Percentiles rank a stretch among this genome's conserved stretches.
These are phyloP conservation scores for Raddia guianensis DNA, from an alignment of 176 grass and related monocot genomes.

Conservation along the genomic window DNA sequence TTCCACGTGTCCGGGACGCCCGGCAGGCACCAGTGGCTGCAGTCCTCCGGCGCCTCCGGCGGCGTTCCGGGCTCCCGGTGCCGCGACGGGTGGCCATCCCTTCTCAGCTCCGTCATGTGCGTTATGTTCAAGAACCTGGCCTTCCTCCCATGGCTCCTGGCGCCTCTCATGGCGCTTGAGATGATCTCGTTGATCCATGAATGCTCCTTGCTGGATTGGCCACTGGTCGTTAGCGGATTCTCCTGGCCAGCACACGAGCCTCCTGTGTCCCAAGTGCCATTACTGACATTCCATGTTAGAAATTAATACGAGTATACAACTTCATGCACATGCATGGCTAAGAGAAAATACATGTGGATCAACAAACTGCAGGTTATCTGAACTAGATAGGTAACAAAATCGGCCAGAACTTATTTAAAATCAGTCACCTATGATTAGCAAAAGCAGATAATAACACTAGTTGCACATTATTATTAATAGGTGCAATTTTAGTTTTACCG, in stretches of 20 bases:
- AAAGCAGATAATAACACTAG: too few species aligned
- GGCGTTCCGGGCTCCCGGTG: slow-evolving; percentile 41
- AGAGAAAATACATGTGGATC: too few species aligned
- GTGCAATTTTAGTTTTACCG: too few species aligned
- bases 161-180: neutral
- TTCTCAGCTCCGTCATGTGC: slow-evolving; percentile 43
- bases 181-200: slow-evolving; percentile 48
- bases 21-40: slow-evolving; percentile 91
- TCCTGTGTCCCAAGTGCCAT: slow-evolving; percentile 35
- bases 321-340: too few species aligned
- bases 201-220: neutral
- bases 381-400: too few species aligned
- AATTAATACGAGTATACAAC: too few species aligned
- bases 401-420: too few species aligned
- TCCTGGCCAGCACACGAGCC: slow-evolving; percentile 28
- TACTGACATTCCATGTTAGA: slow-evolving; percentile 24
- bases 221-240: neutral
- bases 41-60: slow-evolving; percentile 59
- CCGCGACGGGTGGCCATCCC: slow-evolving; percentile 43
- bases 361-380: too few species aligned
- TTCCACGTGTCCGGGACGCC: slow-evolving; percentile 88
- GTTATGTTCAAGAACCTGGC: slow-evolving; percentile 45
- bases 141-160: neutral
- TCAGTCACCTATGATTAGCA: too few species aligned
- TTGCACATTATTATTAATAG: too few species aligned